Evolutionary conservation across 2,329 filamentous ascomycete genomes (phyloP).

Genomic region (Colletotrichum cuscutae): DNA sequence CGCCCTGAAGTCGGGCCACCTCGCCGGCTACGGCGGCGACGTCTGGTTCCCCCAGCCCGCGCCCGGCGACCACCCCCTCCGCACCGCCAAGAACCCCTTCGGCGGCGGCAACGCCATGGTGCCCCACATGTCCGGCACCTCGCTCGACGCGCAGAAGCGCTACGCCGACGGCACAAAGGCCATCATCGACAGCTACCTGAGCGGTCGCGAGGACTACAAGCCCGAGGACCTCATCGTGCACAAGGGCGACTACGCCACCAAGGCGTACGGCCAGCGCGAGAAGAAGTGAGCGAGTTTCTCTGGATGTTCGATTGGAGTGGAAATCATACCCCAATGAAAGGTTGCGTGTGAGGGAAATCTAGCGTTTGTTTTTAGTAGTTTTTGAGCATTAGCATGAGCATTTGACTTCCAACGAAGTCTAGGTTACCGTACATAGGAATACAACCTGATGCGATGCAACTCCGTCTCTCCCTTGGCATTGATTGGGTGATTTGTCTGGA

Average conservation of each 20-base stretch:
- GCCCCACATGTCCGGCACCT: conserved; percentile 98
- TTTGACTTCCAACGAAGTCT: conserved; percentile 5
- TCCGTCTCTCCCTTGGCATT: too few species aligned
- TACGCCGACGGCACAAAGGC: conserved; percentile 89
- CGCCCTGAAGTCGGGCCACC: conserved; percentile 90
- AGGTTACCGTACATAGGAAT: conserved; percentile 29
- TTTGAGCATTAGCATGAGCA: conserved; percentile 10
- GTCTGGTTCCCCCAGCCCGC: conserved; percentile 99
- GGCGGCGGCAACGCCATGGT: conserved; percentile 99
- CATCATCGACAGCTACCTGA: conserved; percentile 92
- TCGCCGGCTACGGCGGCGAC: conserved; percentile 88
- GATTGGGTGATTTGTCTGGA: too few species aligned
- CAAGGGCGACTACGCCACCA: conserved; percentile 92
- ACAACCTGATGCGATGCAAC: conserved; percentile 21
- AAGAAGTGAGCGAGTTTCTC: conserved; percentile 47
- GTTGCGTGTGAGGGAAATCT: conserved; percentile 9
- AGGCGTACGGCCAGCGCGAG: conserved; percentile 84
- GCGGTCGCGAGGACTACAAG: conserved; percentile 86
- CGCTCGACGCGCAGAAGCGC: conserved; percentile 95
- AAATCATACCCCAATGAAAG: conserved; percentile 5
- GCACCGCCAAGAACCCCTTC: conserved; percentile 92
- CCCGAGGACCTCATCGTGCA: conserved; percentile 91
- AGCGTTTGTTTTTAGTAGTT: conserved; percentile 15
- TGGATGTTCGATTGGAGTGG: neutral
- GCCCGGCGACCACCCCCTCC: conserved; percentile 90